Evolutionary conservation across 202 grass and related monocot genomes (phyloP).

Genomic region (Zizania palustris): DNA sequence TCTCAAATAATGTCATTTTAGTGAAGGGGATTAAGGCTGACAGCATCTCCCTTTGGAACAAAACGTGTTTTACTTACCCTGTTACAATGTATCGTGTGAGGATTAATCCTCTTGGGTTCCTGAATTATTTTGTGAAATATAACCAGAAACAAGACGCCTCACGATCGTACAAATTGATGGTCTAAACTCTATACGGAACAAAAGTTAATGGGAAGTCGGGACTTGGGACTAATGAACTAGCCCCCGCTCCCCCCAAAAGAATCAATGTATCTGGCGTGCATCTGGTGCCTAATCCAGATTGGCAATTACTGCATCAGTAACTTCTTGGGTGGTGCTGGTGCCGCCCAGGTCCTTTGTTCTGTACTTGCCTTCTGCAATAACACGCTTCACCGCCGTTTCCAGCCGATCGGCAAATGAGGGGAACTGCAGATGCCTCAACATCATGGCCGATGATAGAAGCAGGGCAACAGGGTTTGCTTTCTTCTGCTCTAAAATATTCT

Average conservation of each 20-base stretch:
- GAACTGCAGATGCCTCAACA: slow-evolving; percentile 83
- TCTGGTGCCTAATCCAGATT: slow-evolving; percentile 56
- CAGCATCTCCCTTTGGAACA: slow-evolving; percentile 33
- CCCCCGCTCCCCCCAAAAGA: slow-evolving; percentile 40
- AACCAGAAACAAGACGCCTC: slow-evolving; percentile 11
- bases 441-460: slow-evolving; percentile 83
- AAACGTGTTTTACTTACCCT: slow-evolving; percentile 39
- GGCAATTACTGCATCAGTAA: slow-evolving; percentile 73
- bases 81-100: slow-evolving; percentile 26
- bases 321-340: slow-evolving; percentile 76
- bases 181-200: slow-evolving; percentile 46
- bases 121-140: slow-evolving; percentile 57
- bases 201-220: slow-evolving; percentile 37
- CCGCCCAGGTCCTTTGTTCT: slow-evolving; percentile 85
- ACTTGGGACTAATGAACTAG: slow-evolving; percentile 48
- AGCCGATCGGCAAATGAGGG: slow-evolving; percentile 79
- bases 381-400: slow-evolving; percentile 75
- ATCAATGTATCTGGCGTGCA: slow-evolving; percentile 32
- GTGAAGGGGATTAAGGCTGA: background rate
- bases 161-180: slow-evolving; percentile 26
- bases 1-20: slow-evolving; percentile 30
- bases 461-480: slow-evolving; percentile 79
- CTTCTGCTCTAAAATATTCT: slow-evolving; percentile 69
- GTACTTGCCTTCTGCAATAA: slow-evolving; percentile 57
- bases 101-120: slow-evolving; percentile 31